Evolutionary conservation across 2,329 filamentous ascomycete genomes (phyloP), one percentile per base, ranked within the genome.

Genomic region (Pezicula neosporulosa): DNA sequence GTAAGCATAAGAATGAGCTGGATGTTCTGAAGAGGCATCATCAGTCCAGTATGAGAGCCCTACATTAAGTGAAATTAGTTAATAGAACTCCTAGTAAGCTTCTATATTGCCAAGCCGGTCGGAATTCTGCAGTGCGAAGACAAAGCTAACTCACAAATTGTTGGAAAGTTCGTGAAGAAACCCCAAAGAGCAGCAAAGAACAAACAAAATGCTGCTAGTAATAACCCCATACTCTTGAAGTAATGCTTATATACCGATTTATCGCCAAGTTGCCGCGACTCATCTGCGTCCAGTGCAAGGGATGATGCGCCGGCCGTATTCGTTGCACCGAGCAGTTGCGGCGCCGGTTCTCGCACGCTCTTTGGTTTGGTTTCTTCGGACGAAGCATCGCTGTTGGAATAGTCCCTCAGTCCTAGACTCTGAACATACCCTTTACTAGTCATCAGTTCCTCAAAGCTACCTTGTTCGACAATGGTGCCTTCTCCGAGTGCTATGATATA

Each of bases 381-480:
- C 21, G 30, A 45, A 33, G 18, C 8, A 44, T 55, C 50, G 21
- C 47, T 47, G 12, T 35, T 36, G 61, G 28, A 44, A 72, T 65
- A 15, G 63, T 53, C 35, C 3, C 0, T 63, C 50, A 47, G 70
- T 68, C 7, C 68, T 63, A 30, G 64, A 57, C 6, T 66, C 56
- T 44, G 72, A 59, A 58, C 56, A 52, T 57, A 59, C n/a, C 46
- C 50, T 21, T 33, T 44, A 28, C 46, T 51, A 8, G 30, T 28
- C 47, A 60, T 45, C 1, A 63, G 41, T 9, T 52, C 42, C 12
- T 68, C 58, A 45, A 70, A 72, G 13, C 52, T 59, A 7, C 70
- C 70, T 59, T 71, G 68, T 52, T 73, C 68, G 2, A 60, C 49
- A 24, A 72, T 64, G 18, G 38, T 63, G 16, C 70, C 70, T 24